Percentiles rank a stretch among this genome's conserved stretches.
These are phyloP conservation scores for Flammula alnicola DNA, from an alignment of 1,284 basidiomycete species.

Conservation along the genomic window DNA sequence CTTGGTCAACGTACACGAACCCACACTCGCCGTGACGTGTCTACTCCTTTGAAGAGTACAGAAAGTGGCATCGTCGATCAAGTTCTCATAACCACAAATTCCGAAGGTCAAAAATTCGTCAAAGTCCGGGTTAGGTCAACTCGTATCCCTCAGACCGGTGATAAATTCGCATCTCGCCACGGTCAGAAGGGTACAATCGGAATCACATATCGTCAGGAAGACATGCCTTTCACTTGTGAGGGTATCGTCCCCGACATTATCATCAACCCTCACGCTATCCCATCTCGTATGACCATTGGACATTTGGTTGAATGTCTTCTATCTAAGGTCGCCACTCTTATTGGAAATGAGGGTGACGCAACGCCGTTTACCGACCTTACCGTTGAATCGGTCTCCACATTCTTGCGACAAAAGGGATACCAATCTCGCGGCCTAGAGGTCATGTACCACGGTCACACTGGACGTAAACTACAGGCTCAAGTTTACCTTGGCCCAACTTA, in stretches of 20 bases:
- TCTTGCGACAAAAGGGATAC: constrained; percentile 86
- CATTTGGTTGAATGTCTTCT: constrained; percentile 99
- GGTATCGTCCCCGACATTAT: constrained; percentile 97
- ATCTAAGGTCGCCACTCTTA: constrained; percentile 95
- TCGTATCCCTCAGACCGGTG: constrained; percentile 95
- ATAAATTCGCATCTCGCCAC: constrained; percentile 99
- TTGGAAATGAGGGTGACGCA: constrained; percentile 96
- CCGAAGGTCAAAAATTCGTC: constrained; percentile 97
- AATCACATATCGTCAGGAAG: constrained; percentile 98
- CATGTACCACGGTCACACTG: constrained; percentile 99
- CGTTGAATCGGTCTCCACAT: constrained; percentile 90
- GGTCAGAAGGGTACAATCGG: constrained; percentile 99
- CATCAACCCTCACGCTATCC: constrained; percentile 99
- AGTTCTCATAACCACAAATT: constrained; percentile 95
- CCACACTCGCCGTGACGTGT: constrained; percentile 93
- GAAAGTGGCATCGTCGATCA: constrained; percentile 98
- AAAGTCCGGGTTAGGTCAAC: constrained; percentile 97
- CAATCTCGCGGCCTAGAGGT: constrained; percentile 96
- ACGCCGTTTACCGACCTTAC: constrained; percentile 99
- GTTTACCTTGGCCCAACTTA: constrained; percentile 99
- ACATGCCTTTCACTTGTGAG: constrained; percentile 98
- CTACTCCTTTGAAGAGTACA: constrained; percentile 96
- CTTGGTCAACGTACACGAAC: constrained; percentile 92
- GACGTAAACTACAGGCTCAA: constrained; percentile 95
- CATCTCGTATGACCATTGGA: constrained; percentile 99